A percentile compares a stretch with the other conserved stretches of the same genome.
phyloP scores from a whole-genome alignment of 768 basidiomycete species.

The Rhizopogon vinicolor region DNA sequence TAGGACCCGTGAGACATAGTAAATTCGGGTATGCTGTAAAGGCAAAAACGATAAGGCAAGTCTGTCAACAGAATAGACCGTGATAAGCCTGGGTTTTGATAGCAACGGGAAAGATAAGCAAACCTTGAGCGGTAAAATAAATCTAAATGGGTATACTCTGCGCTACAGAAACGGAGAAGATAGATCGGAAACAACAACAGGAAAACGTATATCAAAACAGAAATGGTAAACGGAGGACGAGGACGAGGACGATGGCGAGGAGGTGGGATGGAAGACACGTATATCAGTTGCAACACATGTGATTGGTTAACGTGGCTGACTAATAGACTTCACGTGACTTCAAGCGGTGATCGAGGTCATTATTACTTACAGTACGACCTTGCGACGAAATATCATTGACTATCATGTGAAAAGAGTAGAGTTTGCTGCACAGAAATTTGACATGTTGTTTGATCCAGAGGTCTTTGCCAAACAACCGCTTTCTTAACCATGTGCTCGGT shows the following conservation, averaged over 20 bases:
- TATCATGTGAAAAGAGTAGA: too few species aligned
- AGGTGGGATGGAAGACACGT: background rate
- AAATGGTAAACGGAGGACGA: background rate
- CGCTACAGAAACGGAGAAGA: background rate
- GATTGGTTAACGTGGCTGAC: constrained; percentile 23
- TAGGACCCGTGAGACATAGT: constrained; percentile 70
- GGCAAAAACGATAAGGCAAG: constrained; percentile 25
- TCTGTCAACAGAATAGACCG: constrained; percentile 11
- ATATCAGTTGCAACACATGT: constrained; percentile 12
- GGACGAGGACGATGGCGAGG: background rate
- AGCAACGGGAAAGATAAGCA: constrained; percentile 25
- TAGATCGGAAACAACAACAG: background rate
- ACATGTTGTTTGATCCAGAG: constrained; percentile 6
- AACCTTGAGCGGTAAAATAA: constrained; percentile 7
- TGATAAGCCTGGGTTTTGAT: constrained; percentile 25
- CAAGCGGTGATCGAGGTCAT: too few species aligned
- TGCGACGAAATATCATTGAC: too few species aligned
- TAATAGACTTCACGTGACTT: constrained; percentile 7
- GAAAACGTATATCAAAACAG: background rate
- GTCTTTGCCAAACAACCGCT: constrained; percentile 15
- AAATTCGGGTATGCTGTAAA: constrained; percentile 31
- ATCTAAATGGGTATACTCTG: constrained; percentile 23
- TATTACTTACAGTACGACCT: too few species aligned
- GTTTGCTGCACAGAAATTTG: too few species aligned
- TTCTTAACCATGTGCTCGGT: too few species aligned